Conservation (phyloP, 2,329 filamentous ascomycete genomes). For the Coniochaeta ligniaria region DNA sequence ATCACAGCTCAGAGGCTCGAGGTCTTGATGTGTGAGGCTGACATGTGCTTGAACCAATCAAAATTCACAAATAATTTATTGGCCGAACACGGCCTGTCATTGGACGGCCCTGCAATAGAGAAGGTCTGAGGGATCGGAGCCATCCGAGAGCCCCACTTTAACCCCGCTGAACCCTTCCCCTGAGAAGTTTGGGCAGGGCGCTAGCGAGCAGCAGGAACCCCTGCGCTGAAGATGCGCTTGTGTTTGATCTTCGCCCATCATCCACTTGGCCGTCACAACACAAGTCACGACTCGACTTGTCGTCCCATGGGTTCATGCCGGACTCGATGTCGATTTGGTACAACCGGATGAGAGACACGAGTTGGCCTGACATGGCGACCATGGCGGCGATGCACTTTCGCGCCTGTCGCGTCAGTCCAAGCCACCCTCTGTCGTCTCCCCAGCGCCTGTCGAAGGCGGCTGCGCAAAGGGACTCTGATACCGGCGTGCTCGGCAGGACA, state of each 20-base stretch:
- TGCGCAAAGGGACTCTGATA: neutral
- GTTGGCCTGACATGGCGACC: neutral
- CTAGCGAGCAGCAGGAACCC: neutral
- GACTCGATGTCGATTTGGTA: neutral
- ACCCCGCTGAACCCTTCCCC: neutral
- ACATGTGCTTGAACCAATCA: too few relatives aligned
- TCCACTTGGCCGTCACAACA: neutral
- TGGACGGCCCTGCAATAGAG: too few relatives aligned
- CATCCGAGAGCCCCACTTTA: neutral
- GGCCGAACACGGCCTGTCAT: too few relatives aligned
- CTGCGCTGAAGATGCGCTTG: neutral
- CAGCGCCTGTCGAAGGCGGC: neutral
- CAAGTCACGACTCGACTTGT: neutral
- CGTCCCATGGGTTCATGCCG: neutral
- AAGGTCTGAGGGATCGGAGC: neutral
- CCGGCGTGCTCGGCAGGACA: neutral
- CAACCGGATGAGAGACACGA: too few relatives aligned
- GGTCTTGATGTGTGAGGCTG: too few relatives aligned
- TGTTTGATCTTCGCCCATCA: neutral
- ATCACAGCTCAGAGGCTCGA: too few relatives aligned
- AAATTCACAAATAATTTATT: too few relatives aligned
- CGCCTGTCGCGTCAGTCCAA: neutral
- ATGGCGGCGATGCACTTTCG: neutral
- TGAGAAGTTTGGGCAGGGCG: neutral
- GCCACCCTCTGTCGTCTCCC: neutral